A percentile compares a stretch with the other conserved stretches of the same genome.
These are phyloP conservation scores for Lolium multiflorum DNA, from an alignment of 176 grass and related monocot species.

Conservation along the genomic window DNA sequence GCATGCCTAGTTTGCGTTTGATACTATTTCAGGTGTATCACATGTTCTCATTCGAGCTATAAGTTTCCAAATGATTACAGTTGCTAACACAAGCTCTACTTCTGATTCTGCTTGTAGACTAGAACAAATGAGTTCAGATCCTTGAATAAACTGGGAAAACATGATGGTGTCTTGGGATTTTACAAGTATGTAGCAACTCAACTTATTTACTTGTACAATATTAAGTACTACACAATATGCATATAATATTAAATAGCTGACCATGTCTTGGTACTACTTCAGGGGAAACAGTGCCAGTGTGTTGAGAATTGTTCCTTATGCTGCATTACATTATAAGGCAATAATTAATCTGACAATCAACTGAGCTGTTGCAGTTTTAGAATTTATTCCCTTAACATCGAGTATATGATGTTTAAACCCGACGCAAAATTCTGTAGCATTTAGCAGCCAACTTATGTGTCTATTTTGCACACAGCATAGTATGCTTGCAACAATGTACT, in stretches of 20 bases:
- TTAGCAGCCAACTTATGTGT: too few species aligned
- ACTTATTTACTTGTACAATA: slow-evolving; percentile 22
- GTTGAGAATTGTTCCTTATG: slow-evolving; percentile 92
- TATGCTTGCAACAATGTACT: too few species aligned
- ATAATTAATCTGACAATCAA: too few species aligned
- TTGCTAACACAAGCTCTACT: slow-evolving; percentile 19
- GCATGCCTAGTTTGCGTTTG: neutral
- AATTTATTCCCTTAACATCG: too few species aligned
- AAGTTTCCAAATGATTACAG: slow-evolving; percentile 24
- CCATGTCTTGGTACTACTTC: slow-evolving; percentile 35
- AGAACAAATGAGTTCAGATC: slow-evolving; percentile 86
- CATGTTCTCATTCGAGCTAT: slow-evolving; percentile 18
- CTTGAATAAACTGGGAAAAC: slow-evolving; percentile 74
- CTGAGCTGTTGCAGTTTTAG: too few species aligned
- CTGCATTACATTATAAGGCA: slow-evolving; percentile 92
- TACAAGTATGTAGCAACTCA: slow-evolving; percentile 71
- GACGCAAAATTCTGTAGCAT: too few species aligned
- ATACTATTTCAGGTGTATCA: slow-evolving; percentile 26
- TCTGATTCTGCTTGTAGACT: slow-evolving; percentile 64
- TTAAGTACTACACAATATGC: neutral
- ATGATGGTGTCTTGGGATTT: slow-evolving; percentile 85
- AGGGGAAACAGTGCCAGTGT: slow-evolving; percentile 98
- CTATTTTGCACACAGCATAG: too few species aligned
- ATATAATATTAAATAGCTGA: slow-evolving; percentile 23
- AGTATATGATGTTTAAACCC: too few species aligned